Percentiles rank a stretch among this genome's conserved stretches.
Conservation (phyloP, 768 basidiomycete species). For the Auricularia auricula-judae region DNA sequence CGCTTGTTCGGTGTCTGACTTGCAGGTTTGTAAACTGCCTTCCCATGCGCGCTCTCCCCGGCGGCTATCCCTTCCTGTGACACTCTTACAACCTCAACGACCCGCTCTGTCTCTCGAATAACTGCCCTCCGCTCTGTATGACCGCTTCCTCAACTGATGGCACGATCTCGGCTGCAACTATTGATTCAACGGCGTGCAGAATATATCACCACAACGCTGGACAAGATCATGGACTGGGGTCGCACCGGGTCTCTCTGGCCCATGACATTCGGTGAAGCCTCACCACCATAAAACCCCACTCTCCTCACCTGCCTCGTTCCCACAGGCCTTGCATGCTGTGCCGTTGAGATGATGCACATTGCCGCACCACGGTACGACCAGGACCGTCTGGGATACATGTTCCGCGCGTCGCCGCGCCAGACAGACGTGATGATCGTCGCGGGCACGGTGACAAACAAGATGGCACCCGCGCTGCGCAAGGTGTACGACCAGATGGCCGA, state of each 20-base stretch:
- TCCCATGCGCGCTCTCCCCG: too few relatives aligned
- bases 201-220: slow-evolving; percentile 90
- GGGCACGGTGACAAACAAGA: slow-evolving; percentile 98
- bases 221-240: slow-evolving; percentile 97
- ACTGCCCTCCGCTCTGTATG: background rate
- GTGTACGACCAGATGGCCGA: slow-evolving; percentile 99
- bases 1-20: too few relatives aligned
- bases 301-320: background rate
- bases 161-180: background rate
- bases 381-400: slow-evolving; percentile 92
- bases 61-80: too few relatives aligned
- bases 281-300: background rate
- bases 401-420: slow-evolving; percentile 97
- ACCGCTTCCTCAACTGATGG: slow-evolving; percentile 3
- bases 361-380: slow-evolving; percentile 98
- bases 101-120: too few relatives aligned
- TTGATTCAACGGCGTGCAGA: slow-evolving; percentile 34
- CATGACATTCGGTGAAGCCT: slow-evolving; percentile 74
- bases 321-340: slow-evolving; percentile 92
- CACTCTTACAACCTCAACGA: too few relatives aligned
- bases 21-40: too few relatives aligned
- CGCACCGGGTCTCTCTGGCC: slow-evolving; percentile 99
- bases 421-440: slow-evolving; percentile 99
- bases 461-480: slow-evolving; percentile 95
- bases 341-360: slow-evolving; percentile 99